Base-by-base conservation (phyloP, 2,329 filamentous ascomycete genomes). In the Xenosphaeropsis pyriputrescens region DNA sequence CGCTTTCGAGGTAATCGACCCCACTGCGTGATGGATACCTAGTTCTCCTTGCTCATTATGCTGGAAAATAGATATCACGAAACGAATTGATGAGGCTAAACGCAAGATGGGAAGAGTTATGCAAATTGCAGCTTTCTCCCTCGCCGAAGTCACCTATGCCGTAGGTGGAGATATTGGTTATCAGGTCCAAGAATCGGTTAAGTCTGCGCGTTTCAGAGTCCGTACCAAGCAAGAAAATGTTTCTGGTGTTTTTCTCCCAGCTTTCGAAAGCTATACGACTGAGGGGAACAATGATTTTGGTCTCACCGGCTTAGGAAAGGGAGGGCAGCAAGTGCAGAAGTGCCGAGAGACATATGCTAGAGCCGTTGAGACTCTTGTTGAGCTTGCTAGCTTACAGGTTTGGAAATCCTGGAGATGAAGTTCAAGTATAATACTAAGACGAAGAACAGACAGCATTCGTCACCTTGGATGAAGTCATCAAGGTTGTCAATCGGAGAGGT, bases 31-130 rank as follows among this genome's bases (percentile, higher is more conserved):
- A 26, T 11, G 22, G 7, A 26, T 26, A 9, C 22, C 8, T 26
- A 26, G 5, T 26, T 26, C 4, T 26, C 22, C 22, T 6, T 26
- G 22, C 22, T 26, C 22, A 26, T 26, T 9, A 6, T 9, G 34
- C 32, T 13, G n/a, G 15, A 14, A n/a, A 22, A n/a, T 57, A 85
- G 91, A 98, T 54, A 98, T 98, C 54, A 95, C 91, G 36, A 77
- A 79, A 58, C 82, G 91, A 55, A 98, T 98, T 61, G 89, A 98
- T 65, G 91, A 98, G 61, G 91, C 91, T 32, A 98, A 98, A 64
- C 83, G 88, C 51, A 98, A 98, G 68, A 98, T 98, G 89, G 91
- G 91, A 41, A 76, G 89, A 26, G 91, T 98, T 29, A 98, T 98
- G 91, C 89, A 96, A 61, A 93, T 98, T 54, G 91, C 91, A 31